These are phyloP conservation scores for Pseudovirgaria hyperparasitica DNA, from an alignment of 2,329 filamentous ascomycete species.

Conservation along the genomic window DNA sequence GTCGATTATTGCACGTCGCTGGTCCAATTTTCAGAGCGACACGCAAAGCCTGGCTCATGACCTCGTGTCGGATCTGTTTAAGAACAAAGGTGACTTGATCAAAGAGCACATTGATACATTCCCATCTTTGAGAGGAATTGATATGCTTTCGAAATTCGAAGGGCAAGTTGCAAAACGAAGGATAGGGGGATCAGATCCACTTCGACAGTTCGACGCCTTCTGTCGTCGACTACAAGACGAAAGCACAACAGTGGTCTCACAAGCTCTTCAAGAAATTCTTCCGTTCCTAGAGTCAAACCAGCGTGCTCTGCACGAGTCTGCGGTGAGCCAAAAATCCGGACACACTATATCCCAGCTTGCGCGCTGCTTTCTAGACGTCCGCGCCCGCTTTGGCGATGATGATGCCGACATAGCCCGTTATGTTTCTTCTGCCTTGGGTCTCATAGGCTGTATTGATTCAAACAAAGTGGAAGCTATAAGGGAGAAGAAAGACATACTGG, in stretches of 20 bases:
- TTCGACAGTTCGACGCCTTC: constrained; percentile 60
- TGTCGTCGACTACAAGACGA: constrained; percentile 66
- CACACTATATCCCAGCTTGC: constrained; percentile 57
- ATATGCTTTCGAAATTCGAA: constrained; percentile 56
- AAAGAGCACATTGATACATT: constrained; percentile 58
- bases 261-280: constrained; percentile 66
- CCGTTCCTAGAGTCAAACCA: constrained; percentile 63
- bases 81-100: constrained; percentile 48
- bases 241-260: constrained; percentile 71
- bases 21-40: constrained; percentile 50
- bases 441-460: constrained; percentile 83
- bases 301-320: constrained; percentile 63
- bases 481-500: constrained; percentile 70
- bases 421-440: constrained; percentile 78
- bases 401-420: constrained; percentile 59
- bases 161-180: constrained; percentile 51
- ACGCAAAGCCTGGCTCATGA: constrained; percentile 48
- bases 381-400: constrained; percentile 61
- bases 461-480: constrained; percentile 73
- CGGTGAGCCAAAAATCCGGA: constrained; percentile 74
- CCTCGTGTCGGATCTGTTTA: constrained; percentile 53
- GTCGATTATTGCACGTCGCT: constrained; percentile 73
- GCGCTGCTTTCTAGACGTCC: constrained; percentile 73
- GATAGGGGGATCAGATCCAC: constrained; percentile 48
- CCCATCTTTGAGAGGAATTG: constrained; percentile 63